Conservation (phyloP, 2,329 filamentous ascomycete genomes). For the Emericellopsis atlantica region DNA sequence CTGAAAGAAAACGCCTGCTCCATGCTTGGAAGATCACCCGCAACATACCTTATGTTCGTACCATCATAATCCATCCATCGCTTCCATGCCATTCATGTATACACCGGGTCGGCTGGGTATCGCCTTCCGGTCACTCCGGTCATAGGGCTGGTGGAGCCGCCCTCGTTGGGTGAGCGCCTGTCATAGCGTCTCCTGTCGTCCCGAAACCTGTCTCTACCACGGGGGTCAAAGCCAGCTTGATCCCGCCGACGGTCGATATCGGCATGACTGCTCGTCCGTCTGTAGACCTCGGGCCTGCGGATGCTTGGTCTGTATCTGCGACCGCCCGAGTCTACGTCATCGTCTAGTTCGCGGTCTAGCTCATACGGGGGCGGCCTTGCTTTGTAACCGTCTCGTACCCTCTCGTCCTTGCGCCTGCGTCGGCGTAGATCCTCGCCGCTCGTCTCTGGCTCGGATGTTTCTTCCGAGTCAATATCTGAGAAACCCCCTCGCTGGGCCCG, state of each 20-base stretch:
- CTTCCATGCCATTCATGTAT: slow-evolving; percentile 4
- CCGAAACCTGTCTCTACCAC: slow-evolving; percentile 14
- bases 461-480: slow-evolving; percentile 25
- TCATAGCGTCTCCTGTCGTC: slow-evolving; percentile 22
- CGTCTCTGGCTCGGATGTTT: slow-evolving; percentile 18
- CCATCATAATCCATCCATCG: background rate
- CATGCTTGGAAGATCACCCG: no score
- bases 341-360: slow-evolving; percentile 16
- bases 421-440: slow-evolving; percentile 17
- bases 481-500: slow-evolving; percentile 14
- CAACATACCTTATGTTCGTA: background rate
- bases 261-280: slow-evolving; percentile 36
- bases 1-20: no score
- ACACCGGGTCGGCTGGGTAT: slow-evolving; percentile 21
- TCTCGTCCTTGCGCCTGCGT: slow-evolving; percentile 5
- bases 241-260: slow-evolving; percentile 30
- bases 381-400: slow-evolving; percentile 13
- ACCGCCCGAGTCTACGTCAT: slow-evolving; percentile 15
- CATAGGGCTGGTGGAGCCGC: slow-evolving; percentile 13
- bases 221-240: slow-evolving; percentile 16
- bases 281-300: slow-evolving; percentile 24
- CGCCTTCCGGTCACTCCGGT: slow-evolving; percentile 21
- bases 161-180: slow-evolving; percentile 19
- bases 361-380: slow-evolving; percentile 17
- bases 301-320: slow-evolving; percentile 20